These are phyloP conservation scores for Candida insectalens DNA, from an alignment of 805 yeast genomes.

Conservation along the genomic window DNA sequence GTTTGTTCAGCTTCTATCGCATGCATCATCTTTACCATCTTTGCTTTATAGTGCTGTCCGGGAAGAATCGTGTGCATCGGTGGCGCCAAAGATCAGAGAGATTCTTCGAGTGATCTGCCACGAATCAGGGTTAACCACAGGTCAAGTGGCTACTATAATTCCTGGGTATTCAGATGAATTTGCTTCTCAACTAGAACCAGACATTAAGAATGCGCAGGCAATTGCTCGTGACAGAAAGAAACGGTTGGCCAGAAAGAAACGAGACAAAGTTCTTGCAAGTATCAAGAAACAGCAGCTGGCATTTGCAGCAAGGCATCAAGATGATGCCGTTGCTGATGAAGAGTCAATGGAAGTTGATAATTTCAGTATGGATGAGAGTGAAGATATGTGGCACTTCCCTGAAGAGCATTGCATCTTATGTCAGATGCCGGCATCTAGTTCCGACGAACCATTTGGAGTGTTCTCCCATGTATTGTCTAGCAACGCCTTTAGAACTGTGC, in stretches of 20 bases:
- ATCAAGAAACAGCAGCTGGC: slow-evolving; percentile 70
- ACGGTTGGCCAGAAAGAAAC: slow-evolving; percentile 58
- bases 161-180: slow-evolving; percentile 11
- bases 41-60: slow-evolving; percentile 31
- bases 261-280: slow-evolving; percentile 63
- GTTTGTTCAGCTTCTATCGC: slow-evolving; percentile 9
- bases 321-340: slow-evolving; percentile 6
- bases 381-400: slow-evolving; percentile 52
- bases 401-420: slow-evolving; percentile 72
- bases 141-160: slow-evolving; percentile 26
- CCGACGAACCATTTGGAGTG: slow-evolving; percentile 66
- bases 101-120: slow-evolving; percentile 28
- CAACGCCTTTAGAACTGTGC: slow-evolving; percentile 53
- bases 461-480: slow-evolving; percentile 51
- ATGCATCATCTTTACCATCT: slow-evolving; percentile 11
- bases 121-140: slow-evolving; percentile 11
- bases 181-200: neutral
- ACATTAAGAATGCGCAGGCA: slow-evolving; percentile 13
- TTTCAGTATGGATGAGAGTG: slow-evolving; percentile 35
- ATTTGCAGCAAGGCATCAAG: slow-evolving; percentile 49
- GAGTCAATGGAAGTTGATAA: slow-evolving; percentile 9
- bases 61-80: slow-evolving; percentile 29
- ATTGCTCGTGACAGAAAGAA: slow-evolving; percentile 50
- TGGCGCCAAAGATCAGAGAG: slow-evolving; percentile 48
- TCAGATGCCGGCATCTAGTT: slow-evolving; percentile 55